Evolutionary conservation across 768 basidiomycete genomes (phyloP).

Genomic region (Amanita rimosa): DNA sequence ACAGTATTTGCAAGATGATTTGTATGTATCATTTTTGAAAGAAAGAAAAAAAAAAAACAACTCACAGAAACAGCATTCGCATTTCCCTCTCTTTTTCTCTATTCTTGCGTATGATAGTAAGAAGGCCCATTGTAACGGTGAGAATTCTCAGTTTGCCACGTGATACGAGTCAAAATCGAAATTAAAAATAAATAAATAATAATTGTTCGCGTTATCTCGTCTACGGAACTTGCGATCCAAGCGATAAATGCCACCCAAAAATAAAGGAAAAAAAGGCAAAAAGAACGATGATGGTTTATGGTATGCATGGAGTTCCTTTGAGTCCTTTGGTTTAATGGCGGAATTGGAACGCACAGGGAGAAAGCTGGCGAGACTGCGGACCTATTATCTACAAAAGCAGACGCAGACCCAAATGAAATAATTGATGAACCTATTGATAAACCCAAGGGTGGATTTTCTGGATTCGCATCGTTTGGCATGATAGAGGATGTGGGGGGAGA

Average conservation of each 20-base stretch:
- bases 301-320: slow-evolving; percentile 28
- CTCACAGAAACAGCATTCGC: slow-evolving; percentile 88
- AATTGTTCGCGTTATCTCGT: not conserved
- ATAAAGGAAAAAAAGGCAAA: slow-evolving; percentile 84
- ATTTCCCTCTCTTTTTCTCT: slow-evolving; percentile 93
- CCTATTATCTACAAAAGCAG: slow-evolving; percentile 17
- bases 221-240: not conserved
- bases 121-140: slow-evolving; percentile 65
- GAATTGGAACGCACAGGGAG: slow-evolving; percentile 31
- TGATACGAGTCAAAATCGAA: not conserved
- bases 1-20: slow-evolving; percentile 11
- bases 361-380: slow-evolving; percentile 48
- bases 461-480: slow-evolving; percentile 37
- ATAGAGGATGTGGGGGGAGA: slow-evolving; percentile 31
- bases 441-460: slow-evolving; percentile 30
- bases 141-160: not conserved
- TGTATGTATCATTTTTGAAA: not conserved
- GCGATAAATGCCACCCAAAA: slow-evolving; percentile 38
- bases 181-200: not conserved
- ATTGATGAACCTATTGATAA: slow-evolving; percentile 18
- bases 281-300: slow-evolving; percentile 78
- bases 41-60: no score
- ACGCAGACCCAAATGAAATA: slow-evolving; percentile 18
- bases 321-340: not conserved
- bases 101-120: slow-evolving; percentile 96